A percentile compares a stretch with the other conserved stretches of the same genome.
Evolutionary conservation across 78 protist genomes (phyloP).

Genomic region (Guillardia theta): DNA sequence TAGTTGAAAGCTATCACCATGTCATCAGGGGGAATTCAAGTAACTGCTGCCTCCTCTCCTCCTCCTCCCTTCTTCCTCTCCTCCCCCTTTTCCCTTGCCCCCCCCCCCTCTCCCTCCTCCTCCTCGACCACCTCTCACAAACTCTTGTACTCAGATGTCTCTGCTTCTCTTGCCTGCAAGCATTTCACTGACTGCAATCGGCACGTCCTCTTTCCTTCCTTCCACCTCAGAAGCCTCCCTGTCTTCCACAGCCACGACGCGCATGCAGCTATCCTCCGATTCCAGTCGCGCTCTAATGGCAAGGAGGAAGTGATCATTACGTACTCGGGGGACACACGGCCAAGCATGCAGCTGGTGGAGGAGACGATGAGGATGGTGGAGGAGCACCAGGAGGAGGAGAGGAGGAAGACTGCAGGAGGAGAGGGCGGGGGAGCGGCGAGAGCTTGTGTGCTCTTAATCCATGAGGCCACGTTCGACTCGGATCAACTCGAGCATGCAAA

Average conservation of each 20-base stretch:
- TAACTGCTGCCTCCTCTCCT: no score
- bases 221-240: background rate
- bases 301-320: background rate
- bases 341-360: background rate
- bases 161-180: background rate
- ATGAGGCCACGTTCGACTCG: background rate
- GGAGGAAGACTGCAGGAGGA: background rate
- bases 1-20: background rate
- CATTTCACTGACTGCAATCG: no score
- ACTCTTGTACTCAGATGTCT: background rate
- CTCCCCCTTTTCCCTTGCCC: no score
- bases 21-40: background rate
- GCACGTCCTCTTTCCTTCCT: background rate
- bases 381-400: background rate
- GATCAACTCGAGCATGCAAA: background rate
- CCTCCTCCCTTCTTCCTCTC: no score
- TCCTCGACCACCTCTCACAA: background rate
- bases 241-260: background rate
- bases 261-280: background rate
- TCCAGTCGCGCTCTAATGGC: background rate
- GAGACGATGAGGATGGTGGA: background rate
- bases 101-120: no score
- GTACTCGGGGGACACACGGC: conserved; percentile 10
- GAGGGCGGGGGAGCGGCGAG: background rate
- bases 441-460: background rate